A percentile compares a stretch with the other conserved stretches of the same genome.
Conservation (phyloP, 139 green algal genomes). For the Axilococcus clingmanii region DNA sequence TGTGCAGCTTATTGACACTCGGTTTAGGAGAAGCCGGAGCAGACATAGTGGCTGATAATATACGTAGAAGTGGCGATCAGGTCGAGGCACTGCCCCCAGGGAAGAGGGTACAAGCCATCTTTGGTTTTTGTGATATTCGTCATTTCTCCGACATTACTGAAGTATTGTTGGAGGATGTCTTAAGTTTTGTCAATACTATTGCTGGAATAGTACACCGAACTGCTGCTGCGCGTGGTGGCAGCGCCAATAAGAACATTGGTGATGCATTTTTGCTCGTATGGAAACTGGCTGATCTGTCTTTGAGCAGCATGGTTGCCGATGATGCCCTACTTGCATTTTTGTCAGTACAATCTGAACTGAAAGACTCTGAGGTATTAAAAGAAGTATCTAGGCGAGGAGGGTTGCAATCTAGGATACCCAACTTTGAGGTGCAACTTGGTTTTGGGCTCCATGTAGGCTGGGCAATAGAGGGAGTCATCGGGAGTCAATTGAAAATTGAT, state of each 20-base stretch:
- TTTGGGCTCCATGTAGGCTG: conserved; percentile 92
- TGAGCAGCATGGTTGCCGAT: conserved; percentile 49
- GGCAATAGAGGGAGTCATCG: conserved; percentile 94
- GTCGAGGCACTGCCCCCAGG: conserved; percentile 92
- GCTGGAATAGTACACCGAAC: conserved; percentile 86
- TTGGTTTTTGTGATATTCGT: conserved; percentile 97
- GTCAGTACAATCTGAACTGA: conserved; percentile 69
- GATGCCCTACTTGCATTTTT: conserved; percentile 82
- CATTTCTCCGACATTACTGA: conserved; percentile 87
- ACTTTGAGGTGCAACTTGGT: conserved; percentile 68
- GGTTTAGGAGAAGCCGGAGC: conserved; percentile 89
- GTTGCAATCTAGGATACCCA: conserved; percentile 66
- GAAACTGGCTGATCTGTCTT: conserved; percentile 55
- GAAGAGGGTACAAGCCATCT: conserved; percentile 74
- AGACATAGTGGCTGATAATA: conserved; percentile 92
- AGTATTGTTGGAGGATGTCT: conserved; percentile 87
- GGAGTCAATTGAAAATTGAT: conserved; percentile 93
- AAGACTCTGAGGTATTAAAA: conserved; percentile 41
- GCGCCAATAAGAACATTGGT: conserved; percentile 96
- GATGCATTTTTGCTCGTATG: conserved; percentile 94
- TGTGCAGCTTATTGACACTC: conserved; percentile 82
- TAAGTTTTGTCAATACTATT: conserved; percentile 98
- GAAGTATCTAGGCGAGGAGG: conserved; percentile 35
- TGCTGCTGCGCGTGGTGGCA: conserved; percentile 76
- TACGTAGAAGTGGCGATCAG: conserved; percentile 68